A percentile compares a stretch with the other conserved stretches of the same genome.
Conservation (phyloP, 1,139 yeast species). For the Magnusiomyces suaveolens region DNA sequence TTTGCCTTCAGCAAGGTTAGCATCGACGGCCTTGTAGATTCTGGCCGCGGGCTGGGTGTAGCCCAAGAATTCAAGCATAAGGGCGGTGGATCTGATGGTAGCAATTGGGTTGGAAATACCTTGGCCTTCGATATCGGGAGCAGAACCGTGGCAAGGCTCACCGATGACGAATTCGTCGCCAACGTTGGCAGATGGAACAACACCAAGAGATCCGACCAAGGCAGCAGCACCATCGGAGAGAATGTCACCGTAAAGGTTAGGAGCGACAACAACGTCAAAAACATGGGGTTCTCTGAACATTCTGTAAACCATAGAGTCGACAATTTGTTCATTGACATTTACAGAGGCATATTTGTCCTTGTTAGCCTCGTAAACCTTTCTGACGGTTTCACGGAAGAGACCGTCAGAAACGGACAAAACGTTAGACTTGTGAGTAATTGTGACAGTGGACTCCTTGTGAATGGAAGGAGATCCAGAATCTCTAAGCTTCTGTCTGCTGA, state of each 20-base stretch:
- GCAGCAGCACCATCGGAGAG: conserved; percentile 99
- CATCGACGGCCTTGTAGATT: conserved; percentile 90
- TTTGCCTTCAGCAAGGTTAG: conserved; percentile 69
- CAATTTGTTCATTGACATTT: conserved; percentile 85
- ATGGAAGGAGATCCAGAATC: conserved; percentile 45
- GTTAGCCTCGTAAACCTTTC: conserved; percentile 62
- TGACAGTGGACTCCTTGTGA: conserved; percentile 52
- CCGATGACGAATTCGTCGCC: conserved; percentile 95
- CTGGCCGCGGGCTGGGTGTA: conserved; percentile 80
- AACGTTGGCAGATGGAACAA: conserved; percentile 95
- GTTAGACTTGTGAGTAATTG: conserved; percentile 94
- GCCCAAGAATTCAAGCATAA: conserved; percentile 96
- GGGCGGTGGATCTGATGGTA: conserved; percentile 92
- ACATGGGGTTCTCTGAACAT: conserved; percentile 96
- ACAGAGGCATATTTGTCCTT: conserved; percentile 45
- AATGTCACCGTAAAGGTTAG: conserved; percentile 95
- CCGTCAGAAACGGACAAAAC: conserved; percentile 80
- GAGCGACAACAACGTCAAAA: conserved; percentile 96
- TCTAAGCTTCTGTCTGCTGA: conserved; percentile 78
- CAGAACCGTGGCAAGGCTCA: conserved; percentile 98
- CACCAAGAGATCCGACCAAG: conserved; percentile 93
- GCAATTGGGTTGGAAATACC: conserved; percentile 96
- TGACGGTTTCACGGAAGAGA: conserved; percentile 86
- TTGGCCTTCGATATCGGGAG: conserved; percentile 95
- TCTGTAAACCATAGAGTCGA: conserved; percentile 97